Evolutionary conservation across 495 filamentous ascomycete genomes (phyloP), one percentile per base, ranked within the genome.

Genomic region (Penicillium lagena): DNA sequence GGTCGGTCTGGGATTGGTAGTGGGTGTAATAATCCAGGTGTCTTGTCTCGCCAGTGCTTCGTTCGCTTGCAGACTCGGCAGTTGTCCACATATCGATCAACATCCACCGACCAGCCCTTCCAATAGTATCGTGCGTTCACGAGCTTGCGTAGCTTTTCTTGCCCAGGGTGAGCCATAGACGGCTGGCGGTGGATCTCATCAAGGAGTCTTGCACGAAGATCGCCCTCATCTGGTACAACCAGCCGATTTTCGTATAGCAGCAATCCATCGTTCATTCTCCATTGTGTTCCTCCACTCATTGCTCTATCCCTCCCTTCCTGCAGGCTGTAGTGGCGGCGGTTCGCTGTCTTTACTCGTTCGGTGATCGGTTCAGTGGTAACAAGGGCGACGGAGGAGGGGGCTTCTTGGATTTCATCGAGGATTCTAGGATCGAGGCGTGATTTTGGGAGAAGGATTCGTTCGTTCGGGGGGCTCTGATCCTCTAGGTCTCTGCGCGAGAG

Each of bases 111-210:
- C 35, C 12, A 36, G 7, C 31, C 9, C 9, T 1, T 15, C 46
- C 22, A 49, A 15, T 49, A 43, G 13, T 49, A 49, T 12, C 40
- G 12, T 7, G 12, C 14, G 1, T 5, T 5, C 0, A 40, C 1
- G 1, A 54, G 15, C 0, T 14, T 34, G 12, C 39, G 35, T n/a
- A 33, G 35, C 30, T 50, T 49, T 4, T 45, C 32, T 7, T 34
- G 27, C 14, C 45, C 14, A 5, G 31, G 50, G n/a, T 53, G 32
- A 0, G 39, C 35, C 2, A 12, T 50, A n/a, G 35, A 44, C 0
- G 34, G 33, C 17, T 54, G 14, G 1, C 30, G 14, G 11, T 54
- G 32, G n/a, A 50, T 49, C 7, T 52, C 22, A 36, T 54, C 34
- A 5, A 50, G 30, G 12, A 52, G 12, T 1, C 45, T 7, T 7